phyloP scores from a whole-genome alignment of 257 asterid genomes.

The Ocimum tenuiflorum region DNA sequence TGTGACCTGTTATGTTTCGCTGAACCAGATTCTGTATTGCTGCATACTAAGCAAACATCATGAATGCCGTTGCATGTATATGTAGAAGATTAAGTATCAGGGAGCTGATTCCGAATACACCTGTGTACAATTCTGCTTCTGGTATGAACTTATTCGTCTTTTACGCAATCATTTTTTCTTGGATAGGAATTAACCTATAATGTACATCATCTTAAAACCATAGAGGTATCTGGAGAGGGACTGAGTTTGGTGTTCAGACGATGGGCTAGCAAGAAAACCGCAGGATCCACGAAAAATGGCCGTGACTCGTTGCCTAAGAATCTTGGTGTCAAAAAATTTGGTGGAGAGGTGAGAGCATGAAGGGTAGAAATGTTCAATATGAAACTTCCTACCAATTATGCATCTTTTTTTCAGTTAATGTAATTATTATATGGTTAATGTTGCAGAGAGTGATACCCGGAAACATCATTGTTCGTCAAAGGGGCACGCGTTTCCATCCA shows the following conservation, averaged over 20 bases:
- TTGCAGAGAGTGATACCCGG: slow-evolving; percentile 86
- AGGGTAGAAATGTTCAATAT: neutral
- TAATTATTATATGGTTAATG: slow-evolving; percentile 1
- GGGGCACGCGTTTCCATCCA: slow-evolving; percentile 92
- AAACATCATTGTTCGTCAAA: slow-evolving; percentile 85
- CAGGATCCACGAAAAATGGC: slow-evolving; percentile 92
- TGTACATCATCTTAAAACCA: neutral
- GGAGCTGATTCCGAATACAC: slow-evolving; percentile 42
- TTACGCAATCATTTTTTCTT: neutral
- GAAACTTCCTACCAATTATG: neutral
- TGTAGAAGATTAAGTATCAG: slow-evolving; percentile 53
- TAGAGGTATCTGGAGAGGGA: slow-evolving; percentile 74
- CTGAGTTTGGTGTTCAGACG: slow-evolving; percentile 68
- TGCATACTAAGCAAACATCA: slow-evolving; percentile 17
- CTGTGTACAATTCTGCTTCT: slow-evolving; percentile 43
- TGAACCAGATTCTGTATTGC: neutral
- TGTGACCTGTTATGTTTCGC: neutral
- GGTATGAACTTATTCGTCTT: slow-evolving; percentile 34
- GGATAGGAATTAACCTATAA: neutral
- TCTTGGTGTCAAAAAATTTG: slow-evolving; percentile 90
- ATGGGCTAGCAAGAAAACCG: slow-evolving; percentile 90
- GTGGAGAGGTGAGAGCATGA: slow-evolving; percentile 70
- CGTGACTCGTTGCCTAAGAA: slow-evolving; percentile 81
- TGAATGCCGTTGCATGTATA: slow-evolving; percentile 36
- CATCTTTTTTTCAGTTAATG: neutral